Base-by-base conservation (phyloP, 768 basidiomycete genomes). In the Clitopilus passeckerianus region DNA sequence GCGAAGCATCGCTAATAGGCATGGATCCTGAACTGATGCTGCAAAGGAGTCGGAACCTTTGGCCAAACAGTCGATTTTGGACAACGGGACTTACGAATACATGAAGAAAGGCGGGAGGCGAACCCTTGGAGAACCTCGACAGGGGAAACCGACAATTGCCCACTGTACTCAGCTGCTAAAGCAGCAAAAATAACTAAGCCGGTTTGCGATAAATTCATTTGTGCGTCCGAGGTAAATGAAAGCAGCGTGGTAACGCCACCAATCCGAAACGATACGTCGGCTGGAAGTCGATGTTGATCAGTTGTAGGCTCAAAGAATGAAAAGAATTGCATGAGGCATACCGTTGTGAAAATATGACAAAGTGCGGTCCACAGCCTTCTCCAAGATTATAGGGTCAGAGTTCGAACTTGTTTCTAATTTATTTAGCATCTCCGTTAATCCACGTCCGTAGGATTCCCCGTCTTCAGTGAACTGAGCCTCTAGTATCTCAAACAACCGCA, bases 1-100 rank as follows among this genome's bases (percentile, higher is more conserved):
- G 57, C 90, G 80, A 34, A 92, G 71, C 86, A 93, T 89, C 2
- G 86, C 79, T 33, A 93, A 68, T 30, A 94, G 71, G 60, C 84
- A 84, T 4, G 84, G 84, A 59, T 94, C 91, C 67, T 90, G 88
- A 7, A 93, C 82, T 27, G 86, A 75, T 34, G 81, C 91, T 93
- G 61, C 46, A 43, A n/a, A 50, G 34, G 34, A 53, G 58, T 63
- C 55, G 46, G 61, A 59, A 50, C 10, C 22, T 46, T 46, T 5
- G 16, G 20, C 18, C 18, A 5, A n/a, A 4, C 37, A n/a, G 5
- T 41, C 37, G 46, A 10, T 4, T 50, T 18, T 12, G 20, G 57
- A 22, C 14, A 56, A 54, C 44, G 6, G 43, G 6, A 70, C 82
- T 66, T 62, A 86, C 87, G 67, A 54, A 76, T 65, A 64, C 77